Evolutionary conservation across 441 rosid genomes (phyloP).

Genomic region (Syzygium syzygioides): DNA sequence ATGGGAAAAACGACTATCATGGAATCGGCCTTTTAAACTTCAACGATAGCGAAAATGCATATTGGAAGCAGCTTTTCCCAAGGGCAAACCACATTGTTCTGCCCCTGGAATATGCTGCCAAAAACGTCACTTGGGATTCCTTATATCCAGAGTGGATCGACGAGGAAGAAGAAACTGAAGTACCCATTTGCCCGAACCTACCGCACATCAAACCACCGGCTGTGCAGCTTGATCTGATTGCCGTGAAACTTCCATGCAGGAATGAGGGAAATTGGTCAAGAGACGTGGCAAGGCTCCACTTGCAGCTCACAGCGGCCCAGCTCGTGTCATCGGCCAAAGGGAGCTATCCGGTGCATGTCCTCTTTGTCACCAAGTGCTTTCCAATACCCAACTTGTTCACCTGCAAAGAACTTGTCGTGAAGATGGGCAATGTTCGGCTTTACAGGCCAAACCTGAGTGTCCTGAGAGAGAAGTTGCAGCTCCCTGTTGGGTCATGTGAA

Average conservation of each 20-base stretch:
- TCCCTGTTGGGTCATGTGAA: slow-evolving; percentile 84
- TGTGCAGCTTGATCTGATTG: slow-evolving; percentile 58
- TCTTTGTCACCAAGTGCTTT: slow-evolving; percentile 50
- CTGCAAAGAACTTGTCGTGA: slow-evolving; percentile 65
- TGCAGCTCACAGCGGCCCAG: slow-evolving; percentile 71
- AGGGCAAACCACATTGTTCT: slow-evolving; percentile 35
- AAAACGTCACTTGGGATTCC: slow-evolving; percentile 70
- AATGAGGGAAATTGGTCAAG: slow-evolving; percentile 83
- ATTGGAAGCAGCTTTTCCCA: slow-evolving; percentile 54
- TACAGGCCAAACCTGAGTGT: slow-evolving; percentile 58
- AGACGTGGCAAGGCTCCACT: slow-evolving; percentile 70
- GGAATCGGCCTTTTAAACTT: slow-evolving; percentile 75
- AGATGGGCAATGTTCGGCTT: slow-evolving; percentile 60
- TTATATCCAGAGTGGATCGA: slow-evolving; percentile 94
- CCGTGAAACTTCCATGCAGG: slow-evolving; percentile 79
- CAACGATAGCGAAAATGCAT: slow-evolving; percentile 36
- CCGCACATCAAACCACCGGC: slow-evolving; percentile 55
- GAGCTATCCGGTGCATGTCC: slow-evolving; percentile 50
- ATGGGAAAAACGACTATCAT: slow-evolving; percentile 30
- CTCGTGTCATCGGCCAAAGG: slow-evolving; percentile 71
- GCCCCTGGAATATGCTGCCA: slow-evolving; percentile 41
- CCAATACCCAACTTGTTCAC: slow-evolving; percentile 69
- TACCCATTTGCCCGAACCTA: slow-evolving; percentile 65
- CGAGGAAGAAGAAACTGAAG: slow-evolving; percentile 80
- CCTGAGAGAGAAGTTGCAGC: slow-evolving; percentile 65